phyloP scores from a whole-genome alignment of 441 rosid species.

The Geranium incanum region DNA sequence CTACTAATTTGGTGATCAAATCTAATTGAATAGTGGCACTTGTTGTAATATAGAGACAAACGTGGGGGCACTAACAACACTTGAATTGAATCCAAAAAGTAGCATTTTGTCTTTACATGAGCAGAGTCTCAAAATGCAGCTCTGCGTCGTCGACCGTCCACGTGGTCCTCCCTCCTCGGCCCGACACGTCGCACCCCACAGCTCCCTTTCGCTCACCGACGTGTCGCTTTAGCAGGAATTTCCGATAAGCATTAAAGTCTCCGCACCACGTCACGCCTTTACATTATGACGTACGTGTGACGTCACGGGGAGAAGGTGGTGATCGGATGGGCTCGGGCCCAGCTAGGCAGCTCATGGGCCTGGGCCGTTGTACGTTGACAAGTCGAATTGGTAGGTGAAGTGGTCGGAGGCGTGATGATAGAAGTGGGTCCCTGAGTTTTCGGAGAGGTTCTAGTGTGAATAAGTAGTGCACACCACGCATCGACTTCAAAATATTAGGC shows the following conservation, averaged over 20 bases:
- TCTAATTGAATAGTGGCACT: neutral
- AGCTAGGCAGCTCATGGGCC: neutral
- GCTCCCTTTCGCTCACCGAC: conserved; percentile 5
- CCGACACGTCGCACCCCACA: conserved; percentile 19
- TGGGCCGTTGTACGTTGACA: neutral
- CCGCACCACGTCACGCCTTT: neutral
- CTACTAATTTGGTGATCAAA: neutral
- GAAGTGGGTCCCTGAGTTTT: neutral
- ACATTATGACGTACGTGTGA: neutral
- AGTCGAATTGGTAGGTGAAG: neutral
- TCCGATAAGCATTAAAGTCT: neutral
- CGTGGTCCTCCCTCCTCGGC: conserved; percentile 26
- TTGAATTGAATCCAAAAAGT: conserved; percentile 22
- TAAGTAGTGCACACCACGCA: neutral
- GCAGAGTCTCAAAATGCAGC: conserved; percentile 19
- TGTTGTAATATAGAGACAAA: neutral
- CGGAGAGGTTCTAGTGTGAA: neutral
- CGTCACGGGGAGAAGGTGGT: neutral
- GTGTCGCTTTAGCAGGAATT: conserved; percentile 19
- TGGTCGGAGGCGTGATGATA: neutral
- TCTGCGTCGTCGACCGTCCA: conserved; percentile 19
- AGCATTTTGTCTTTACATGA: conserved; percentile 25
- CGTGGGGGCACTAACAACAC: neutral
- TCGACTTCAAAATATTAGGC: neutral
- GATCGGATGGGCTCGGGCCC: neutral